phyloP scores from a whole-genome alignment of 2,329 filamentous ascomycete species.

The Zymoseptoria ardabiliae region DNA sequence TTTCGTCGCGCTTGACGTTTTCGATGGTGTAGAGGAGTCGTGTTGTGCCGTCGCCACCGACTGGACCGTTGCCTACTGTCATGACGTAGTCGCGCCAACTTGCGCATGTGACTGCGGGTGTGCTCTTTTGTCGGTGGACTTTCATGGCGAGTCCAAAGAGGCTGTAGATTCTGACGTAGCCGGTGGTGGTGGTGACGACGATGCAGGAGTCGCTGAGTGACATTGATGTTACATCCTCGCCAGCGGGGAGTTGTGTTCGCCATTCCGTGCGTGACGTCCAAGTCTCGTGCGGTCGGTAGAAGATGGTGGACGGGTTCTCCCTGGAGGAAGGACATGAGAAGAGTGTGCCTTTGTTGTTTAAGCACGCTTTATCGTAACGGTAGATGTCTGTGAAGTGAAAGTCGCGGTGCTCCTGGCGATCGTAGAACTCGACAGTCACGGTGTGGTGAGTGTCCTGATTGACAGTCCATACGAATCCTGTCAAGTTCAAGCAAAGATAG shows the following conservation, averaged over 20 bases:
- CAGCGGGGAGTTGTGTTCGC: constrained; percentile 76
- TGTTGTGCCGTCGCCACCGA: constrained; percentile 68
- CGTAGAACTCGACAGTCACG: constrained; percentile 95
- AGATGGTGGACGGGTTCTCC: constrained; percentile 69
- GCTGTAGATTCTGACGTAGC: constrained; percentile 89
- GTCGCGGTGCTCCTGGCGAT: constrained; percentile 82
- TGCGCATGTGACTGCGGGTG: constrained; percentile 83
- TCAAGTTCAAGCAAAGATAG: constrained; percentile 87
- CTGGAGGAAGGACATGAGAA: constrained; percentile 71
- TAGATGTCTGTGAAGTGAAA: constrained; percentile 98
- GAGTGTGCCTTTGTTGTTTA: constrained; percentile 74
- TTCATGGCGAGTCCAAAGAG: constrained; percentile 84
- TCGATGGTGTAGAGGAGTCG: constrained; percentile 85
- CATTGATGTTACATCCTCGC: constrained; percentile 81
- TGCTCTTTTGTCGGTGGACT: constrained; percentile 85
- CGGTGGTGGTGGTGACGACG: constrained; percentile 75
- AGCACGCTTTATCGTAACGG: constrained; percentile 89
- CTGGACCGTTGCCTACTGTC: constrained; percentile 85
- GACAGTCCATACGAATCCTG: constrained; percentile 94
- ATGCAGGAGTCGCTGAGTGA: constrained; percentile 87
- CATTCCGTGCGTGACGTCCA: constrained; percentile 90
- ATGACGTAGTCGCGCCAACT: constrained; percentile 96
- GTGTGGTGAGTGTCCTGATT: constrained; percentile 85
- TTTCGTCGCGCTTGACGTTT: constrained; percentile 86
- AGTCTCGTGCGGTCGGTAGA: constrained; percentile 93